phyloP scores from a whole-genome alignment of 2,329 filamentous ascomycete species.

The Pseudogymnoascus sp. region DNA sequence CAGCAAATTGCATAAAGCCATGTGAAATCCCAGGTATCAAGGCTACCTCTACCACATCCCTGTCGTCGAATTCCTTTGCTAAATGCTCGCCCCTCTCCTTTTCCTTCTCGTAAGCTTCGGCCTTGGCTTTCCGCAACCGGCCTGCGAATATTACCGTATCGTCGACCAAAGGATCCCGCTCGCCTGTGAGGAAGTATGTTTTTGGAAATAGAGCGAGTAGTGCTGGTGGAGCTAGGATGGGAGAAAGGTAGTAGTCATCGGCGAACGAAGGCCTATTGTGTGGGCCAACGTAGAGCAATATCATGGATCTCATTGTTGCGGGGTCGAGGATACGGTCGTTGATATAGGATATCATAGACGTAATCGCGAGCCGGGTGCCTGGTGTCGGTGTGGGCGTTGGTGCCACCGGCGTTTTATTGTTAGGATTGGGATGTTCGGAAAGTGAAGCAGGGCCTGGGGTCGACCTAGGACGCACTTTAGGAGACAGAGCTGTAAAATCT shows the following conservation, averaged over 20 bases:
- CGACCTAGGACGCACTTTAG: not conserved
- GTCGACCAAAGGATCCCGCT: slow-evolving; percentile 90
- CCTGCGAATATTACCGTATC: slow-evolving; percentile 96
- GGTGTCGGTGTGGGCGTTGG: not conserved
- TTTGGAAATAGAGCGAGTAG: slow-evolving; percentile 85
- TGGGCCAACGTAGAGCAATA: slow-evolving; percentile 92
- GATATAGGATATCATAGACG: slow-evolving; percentile 97
- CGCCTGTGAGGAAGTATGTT: slow-evolving; percentile 87
- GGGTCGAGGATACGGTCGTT: slow-evolving; percentile 91
- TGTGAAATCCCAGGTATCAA: slow-evolving; percentile 86
- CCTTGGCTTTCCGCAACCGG: slow-evolving; percentile 71
- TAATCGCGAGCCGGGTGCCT: slow-evolving; percentile 77
- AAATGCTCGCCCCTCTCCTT: slow-evolving; percentile 43
- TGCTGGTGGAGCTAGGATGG: slow-evolving; percentile 78
- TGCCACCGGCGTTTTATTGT: not conserved
- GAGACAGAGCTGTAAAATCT: slow-evolving; percentile 24
- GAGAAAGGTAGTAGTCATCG: slow-evolving; percentile 83
- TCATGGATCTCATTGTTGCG: slow-evolving; percentile 99
- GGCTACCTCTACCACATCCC: slow-evolving; percentile 70
- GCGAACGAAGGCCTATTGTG: slow-evolving; percentile 89
- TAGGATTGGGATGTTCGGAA: not conserved
- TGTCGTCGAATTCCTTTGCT: slow-evolving; percentile 56
- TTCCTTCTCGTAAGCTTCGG: slow-evolving; percentile 41
- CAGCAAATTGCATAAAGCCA: slow-evolving; percentile 87
- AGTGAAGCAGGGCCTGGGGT: not conserved